Base-by-base conservation (phyloP, 2,329 filamentous ascomycete species). In the Cordyceps militaris region DNA sequence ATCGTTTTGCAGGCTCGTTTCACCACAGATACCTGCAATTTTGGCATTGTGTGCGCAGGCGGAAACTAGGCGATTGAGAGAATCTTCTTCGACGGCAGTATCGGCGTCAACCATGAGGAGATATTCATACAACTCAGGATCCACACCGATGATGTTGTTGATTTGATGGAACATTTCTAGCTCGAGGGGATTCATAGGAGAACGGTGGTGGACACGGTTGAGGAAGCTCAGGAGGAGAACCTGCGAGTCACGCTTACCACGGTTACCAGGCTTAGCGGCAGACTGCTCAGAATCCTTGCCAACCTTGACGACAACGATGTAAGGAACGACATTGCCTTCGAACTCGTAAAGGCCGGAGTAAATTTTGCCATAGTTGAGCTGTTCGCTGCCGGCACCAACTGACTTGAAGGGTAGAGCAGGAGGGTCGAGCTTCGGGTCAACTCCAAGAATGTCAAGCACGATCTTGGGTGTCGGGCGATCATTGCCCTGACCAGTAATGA, bases 131-230 rank as follows among this genome's bases (percentile, higher is more conserved):
- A 99, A 81, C 70, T 97, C 92, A 3, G 94, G 94, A 66, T 99
- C 92, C 16, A 99, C 94, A 66, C 94, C 94, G 62, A 99, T 99
- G 65, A 99, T 90, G 70, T 99, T 99, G 81, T 97, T 96, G 77
- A 99, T 91, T 71, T 99, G 94, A 69, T 99, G 94, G 78, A 97
- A 97, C 80, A 97, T 96, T 72, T 99, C 94, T 47, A 99, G 78
- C 71, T 99, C 94, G 13, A 99, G 84, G 16, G 94, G 94, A 62
- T 87, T 94, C 94, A 99, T 99, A 1, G 93, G 87, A 2, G 89
- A 79, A 61, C 92, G 89, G 73, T 97, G 90, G 70, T 99, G 94
- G 47, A 99, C 94, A 60, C 93, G 90, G 75, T 99, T 99, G 66
- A 99, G 83, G 82, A 99, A 99, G 75, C 88, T 93, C 86, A 99